Percentiles rank a stretch among this genome's conserved stretches.
Conservation (phyloP, 2,329 filamentous ascomycete genomes). For the Fusarium tjaetaba region DNA sequence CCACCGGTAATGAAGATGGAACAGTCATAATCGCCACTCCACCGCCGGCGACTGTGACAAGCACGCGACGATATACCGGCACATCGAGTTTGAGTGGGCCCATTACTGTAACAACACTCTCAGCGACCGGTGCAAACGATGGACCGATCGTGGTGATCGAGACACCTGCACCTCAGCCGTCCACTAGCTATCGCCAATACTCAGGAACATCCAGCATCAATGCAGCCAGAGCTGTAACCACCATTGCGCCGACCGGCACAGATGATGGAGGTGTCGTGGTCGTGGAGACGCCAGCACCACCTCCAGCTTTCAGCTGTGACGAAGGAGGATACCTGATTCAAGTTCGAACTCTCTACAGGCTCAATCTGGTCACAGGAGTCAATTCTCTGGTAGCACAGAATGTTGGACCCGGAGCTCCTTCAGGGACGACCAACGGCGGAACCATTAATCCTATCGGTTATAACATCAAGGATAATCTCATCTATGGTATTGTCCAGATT, state of each 20-base stretch:
- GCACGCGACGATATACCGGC: background rate
- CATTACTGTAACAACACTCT: background rate
- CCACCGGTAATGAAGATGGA: background rate
- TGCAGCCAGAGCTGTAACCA: background rate
- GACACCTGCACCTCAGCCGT: background rate
- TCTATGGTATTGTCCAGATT: conserved; percentile 15
- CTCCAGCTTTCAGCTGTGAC: conserved; percentile 13
- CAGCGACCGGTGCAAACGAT: background rate
- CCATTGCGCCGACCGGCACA: background rate
- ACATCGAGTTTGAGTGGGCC: background rate
- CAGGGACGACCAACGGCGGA: background rate
- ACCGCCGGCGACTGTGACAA: background rate
- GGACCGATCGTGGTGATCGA: background rate
- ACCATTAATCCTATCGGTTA: conserved; percentile 6
- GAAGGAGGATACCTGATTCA: conserved; percentile 23
- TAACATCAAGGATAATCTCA: conserved; percentile 5
- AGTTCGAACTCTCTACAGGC: background rate
- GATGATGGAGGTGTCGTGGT: background rate
- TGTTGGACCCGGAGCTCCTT: background rate
- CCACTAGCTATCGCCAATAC: background rate
- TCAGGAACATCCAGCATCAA: background rate
- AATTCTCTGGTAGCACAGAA: background rate
- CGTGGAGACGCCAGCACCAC: conserved; percentile 5
- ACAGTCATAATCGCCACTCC: conserved; percentile 1
- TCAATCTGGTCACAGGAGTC: background rate